phyloP scores from a whole-genome alignment of 2,329 filamentous ascomycete genomes.

The Aureobasidium namibiae region DNA sequence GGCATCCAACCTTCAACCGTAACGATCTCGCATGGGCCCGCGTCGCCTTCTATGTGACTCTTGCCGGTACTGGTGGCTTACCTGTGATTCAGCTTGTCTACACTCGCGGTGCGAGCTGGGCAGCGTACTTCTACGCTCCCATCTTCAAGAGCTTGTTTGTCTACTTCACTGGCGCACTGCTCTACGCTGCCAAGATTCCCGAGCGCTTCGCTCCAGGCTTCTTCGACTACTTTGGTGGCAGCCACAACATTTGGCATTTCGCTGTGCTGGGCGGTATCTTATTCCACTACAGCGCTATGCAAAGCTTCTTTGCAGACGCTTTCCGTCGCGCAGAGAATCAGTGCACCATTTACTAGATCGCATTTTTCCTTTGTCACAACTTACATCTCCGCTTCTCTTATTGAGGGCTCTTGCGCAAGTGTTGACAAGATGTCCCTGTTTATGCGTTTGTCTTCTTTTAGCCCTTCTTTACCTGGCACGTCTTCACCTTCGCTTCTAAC shows the following conservation, averaged over 20 bases:
- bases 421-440: slow-evolving; percentile 14
- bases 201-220: slow-evolving; percentile 87
- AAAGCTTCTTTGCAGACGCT: slow-evolving; percentile 71
- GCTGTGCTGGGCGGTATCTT: slow-evolving; percentile 90
- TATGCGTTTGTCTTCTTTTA: neutral
- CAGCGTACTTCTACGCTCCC: slow-evolving; percentile 81
- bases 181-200: slow-evolving; percentile 88
- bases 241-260: slow-evolving; percentile 96
- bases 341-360: slow-evolving; percentile 23
- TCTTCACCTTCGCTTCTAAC: neutral
- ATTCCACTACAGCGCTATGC: slow-evolving; percentile 97
- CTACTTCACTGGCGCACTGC: slow-evolving; percentile 72
- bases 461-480: neutral
- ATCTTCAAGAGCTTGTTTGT: slow-evolving; percentile 79
- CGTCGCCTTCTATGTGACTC: slow-evolving; percentile 82
- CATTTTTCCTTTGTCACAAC: neutral
- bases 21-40: slow-evolving; percentile 87
- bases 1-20: slow-evolving; percentile 92
- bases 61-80: slow-evolving; percentile 81
- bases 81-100: slow-evolving; percentile 77
- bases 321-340: slow-evolving; percentile 27
- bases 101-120: slow-evolving; percentile 70
- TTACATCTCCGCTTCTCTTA: neutral
- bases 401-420: slow-evolving; percentile 14
- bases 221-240: slow-evolving; percentile 92